phyloP scores from a whole-genome alignment of 306 rosid genomes.

The Benincasa hispida region DNA sequence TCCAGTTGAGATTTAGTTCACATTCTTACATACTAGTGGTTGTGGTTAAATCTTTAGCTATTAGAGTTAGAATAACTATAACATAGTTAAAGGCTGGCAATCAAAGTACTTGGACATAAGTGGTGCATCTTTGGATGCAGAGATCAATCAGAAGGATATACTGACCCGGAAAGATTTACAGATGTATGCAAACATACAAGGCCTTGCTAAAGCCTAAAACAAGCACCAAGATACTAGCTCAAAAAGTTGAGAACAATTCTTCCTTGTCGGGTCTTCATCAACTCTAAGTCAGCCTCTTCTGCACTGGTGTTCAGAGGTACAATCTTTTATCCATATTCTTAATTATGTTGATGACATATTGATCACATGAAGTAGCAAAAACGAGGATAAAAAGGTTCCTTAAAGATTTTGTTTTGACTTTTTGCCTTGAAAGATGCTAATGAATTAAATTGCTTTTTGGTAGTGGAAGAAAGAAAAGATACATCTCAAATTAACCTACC shows the following conservation, averaged over 20 bases:
- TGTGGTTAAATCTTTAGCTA: no score
- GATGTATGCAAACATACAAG: neutral
- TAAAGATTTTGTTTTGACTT: neutral
- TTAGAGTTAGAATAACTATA: no score
- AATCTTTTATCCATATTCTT: neutral
- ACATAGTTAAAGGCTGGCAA: neutral
- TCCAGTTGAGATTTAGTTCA: neutral
- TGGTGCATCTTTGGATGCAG: neutral
- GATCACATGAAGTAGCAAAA: neutral
- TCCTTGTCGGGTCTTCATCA: neutral
- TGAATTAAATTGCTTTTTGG: neutral
- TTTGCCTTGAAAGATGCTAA: neutral
- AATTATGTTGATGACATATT: neutral
- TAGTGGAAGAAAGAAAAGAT: neutral
- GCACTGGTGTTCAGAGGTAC: neutral
- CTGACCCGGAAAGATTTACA: neutral
- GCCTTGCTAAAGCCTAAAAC: neutral
- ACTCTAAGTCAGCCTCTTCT: neutral
- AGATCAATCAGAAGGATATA: neutral
- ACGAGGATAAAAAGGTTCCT: neutral
- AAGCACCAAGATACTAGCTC: neutral
- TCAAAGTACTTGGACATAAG: neutral
- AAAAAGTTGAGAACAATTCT: neutral
- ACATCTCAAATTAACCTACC: neutral
- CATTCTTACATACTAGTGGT: neutral